Base-by-base conservation (phyloP, 306 rosid species). In the Sicyos edulis region DNA sequence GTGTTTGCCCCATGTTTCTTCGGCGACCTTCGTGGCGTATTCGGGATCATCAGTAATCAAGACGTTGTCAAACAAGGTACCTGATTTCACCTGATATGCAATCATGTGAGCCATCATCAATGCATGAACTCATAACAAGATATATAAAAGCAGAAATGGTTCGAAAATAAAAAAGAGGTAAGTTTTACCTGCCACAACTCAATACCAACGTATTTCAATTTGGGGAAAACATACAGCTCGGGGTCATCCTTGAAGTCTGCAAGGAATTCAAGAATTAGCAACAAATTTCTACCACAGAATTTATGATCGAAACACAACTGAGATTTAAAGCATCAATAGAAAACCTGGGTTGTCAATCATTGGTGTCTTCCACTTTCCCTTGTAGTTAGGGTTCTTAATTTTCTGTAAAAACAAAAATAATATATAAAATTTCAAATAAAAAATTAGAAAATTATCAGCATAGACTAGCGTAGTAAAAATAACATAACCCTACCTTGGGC, bases 311-410 rank as follows among this genome's bases (percentile, higher is more conserved):
- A 52, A 54, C 40, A 52, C 20, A 17, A 17, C 65, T 24, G 59
- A 37, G 44, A 57, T 51, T 29, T 26, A 14, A 56, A 55, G 12
- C 64, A 70, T 15, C 34, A 74, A 62, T 6, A 59, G 73, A 24
- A 77, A 44, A 91, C 97, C 97, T 84, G 99, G 99, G 88, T 95
- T 95, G 89, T 91, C 97, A 81, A 95, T 95, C 80, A 84, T 1
- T 58, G 96, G 99, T 74, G 95, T 87, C 95, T 95, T 95, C 99
- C 99, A 95, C 84, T 91, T 95, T 72, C 99, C 99, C 76, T 84
- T 59, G 85, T 77, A 95, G 83, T 83, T 91, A 78, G 95, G 95
- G 85, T 95, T 95, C 96, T 95, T 95, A 74, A 95, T 85, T 95
- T 91, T 86, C 99, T 95, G 88, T 78, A 76, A 1, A 24, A 51